Percentiles rank a stretch among this genome's conserved stretches.
Conservation (phyloP, 257 asterid species). For the Scutellaria barbata region DNA sequence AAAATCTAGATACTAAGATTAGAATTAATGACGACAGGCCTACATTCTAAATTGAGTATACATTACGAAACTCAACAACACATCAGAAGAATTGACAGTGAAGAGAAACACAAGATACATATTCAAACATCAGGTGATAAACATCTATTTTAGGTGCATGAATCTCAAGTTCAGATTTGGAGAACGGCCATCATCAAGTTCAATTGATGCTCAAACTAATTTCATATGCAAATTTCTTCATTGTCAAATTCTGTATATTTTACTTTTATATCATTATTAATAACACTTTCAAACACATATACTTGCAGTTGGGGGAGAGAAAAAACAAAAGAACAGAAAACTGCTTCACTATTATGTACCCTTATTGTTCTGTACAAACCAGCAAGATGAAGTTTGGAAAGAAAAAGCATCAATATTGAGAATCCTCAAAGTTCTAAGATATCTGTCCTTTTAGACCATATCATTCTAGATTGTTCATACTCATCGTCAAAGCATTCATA, state of each 20-base stretch:
- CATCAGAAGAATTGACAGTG: constrained; percentile 11
- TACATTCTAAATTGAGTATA: not conserved
- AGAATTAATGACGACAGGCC: not conserved
- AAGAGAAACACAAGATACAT: not conserved
- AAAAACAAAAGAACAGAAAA: not conserved
- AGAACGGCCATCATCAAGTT: not conserved
- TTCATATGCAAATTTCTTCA: not conserved
- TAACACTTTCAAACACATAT: not conserved
- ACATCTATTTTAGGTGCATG: not conserved
- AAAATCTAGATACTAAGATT: not conserved
- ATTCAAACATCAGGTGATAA: not conserved
- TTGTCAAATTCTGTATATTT: too few species aligned
- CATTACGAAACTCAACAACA: not conserved
- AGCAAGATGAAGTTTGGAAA: not conserved
- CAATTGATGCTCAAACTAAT: not conserved
- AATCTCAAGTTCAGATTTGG: not conserved
- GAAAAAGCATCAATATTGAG: not conserved
- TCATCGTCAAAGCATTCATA: not conserved
- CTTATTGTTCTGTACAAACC: not conserved
- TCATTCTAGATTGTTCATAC: constrained; percentile 5
- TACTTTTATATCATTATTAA: not conserved
- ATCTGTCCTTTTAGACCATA: not conserved
- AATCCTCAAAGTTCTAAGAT: constrained; percentile 5
- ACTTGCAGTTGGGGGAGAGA: not conserved
- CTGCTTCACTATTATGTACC: not conserved